Evolutionary conservation across 2,329 filamentous ascomycete species (phyloP), one percentile per base, ranked within the genome.

Genomic region (Sporothrix curviconia): DNA sequence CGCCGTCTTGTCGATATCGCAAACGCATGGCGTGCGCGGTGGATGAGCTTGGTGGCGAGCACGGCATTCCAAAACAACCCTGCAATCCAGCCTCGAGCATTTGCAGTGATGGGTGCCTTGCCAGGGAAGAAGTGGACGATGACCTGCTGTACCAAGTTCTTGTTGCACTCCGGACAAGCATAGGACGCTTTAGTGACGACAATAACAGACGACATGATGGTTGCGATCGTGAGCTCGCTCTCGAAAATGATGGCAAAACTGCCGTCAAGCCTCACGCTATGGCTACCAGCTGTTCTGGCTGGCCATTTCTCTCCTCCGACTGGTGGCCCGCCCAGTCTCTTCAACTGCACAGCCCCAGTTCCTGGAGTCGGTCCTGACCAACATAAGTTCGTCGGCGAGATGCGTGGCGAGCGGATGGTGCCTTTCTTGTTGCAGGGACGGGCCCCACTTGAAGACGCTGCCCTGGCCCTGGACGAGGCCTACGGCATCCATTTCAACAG

Each of bases 61-160:
- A 88, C 84, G 9, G 85, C 85, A 0, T 88, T 88, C 66, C 85
- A 88, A 66, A 87, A 84, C 66, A 88, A 88, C 65, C 85, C 84
- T 8, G 84, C 85, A 2, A 85, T 88, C 57, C 85, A 88, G 62
- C 84, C 85, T 6, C 75, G 83, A 19, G 85, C 85, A 1, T 88
- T 88, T 64, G 80, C 83, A 2, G 84, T 87, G 40, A 87, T 88
- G 84, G 85, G 14, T 87, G 84, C 63, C 70, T 88, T 9, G 84
- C 85, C 24, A 76, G 83, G n/a, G 84, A 87, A 65, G 84, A 87
- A 66, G 84, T 88, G 1, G 85, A 88, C 55, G 85, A 88, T 62
- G 85, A 88, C 65, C 73, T 88, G 4, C 75, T 88, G 2, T 88
- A 88, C 66, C 85, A 88, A 67, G 84, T 88, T 19, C 75, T 88